A percentile compares a stretch with the other conserved stretches of the same genome.
phyloP scores from a whole-genome alignment of 2,329 filamentous ascomycete genomes.

The Cryphonectria parasitica region DNA sequence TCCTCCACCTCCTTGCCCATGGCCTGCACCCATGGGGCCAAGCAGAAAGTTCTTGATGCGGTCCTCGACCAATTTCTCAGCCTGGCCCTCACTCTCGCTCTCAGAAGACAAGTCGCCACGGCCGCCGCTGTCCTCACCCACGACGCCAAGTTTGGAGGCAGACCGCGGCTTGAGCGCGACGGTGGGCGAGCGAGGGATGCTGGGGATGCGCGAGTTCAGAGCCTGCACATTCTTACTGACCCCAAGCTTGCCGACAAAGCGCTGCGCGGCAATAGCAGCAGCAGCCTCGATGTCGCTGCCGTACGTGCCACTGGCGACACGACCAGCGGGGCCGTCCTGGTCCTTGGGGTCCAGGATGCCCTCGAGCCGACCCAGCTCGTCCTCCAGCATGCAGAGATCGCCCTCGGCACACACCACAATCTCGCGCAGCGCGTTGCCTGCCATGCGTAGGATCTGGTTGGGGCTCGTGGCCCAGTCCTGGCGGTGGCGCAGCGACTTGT shows the following conservation, averaged over 20 bases:
- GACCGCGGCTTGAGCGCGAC: slow-evolving; percentile 12
- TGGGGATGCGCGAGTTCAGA: slow-evolving; percentile 1
- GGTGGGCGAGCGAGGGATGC: slow-evolving; percentile 18
- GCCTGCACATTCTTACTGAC: background rate
- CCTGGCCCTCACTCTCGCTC: background rate
- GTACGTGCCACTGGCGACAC: slow-evolving; percentile 20
- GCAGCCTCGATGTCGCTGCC: slow-evolving; percentile 22
- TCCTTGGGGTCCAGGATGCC: slow-evolving; percentile 22
- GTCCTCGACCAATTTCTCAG: background rate
- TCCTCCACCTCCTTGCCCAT: background rate
- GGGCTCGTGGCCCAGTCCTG: slow-evolving; percentile 25
- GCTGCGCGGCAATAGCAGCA: background rate
- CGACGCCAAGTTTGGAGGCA: slow-evolving; percentile 16
- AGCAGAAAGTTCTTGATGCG: slow-evolving; percentile 21
- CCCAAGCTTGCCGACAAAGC: background rate
- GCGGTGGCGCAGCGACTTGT: slow-evolving; percentile 12
- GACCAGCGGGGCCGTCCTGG: slow-evolving; percentile 14
- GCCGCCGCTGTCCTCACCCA: slow-evolving; percentile 9
- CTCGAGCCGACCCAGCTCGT: slow-evolving; percentile 24
- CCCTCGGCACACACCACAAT: slow-evolving; percentile 22
- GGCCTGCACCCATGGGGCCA: background rate
- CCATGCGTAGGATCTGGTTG: slow-evolving; percentile 26
- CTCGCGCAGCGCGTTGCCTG: slow-evolving; percentile 24
- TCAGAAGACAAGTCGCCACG: slow-evolving; percentile 10
- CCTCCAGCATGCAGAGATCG: slow-evolving; percentile 25